Evolutionary conservation across 2,329 filamentous ascomycete genomes (phyloP), one percentile per base, ranked within the genome.

Genomic region (Pseudopyrenochaeta lycopersici): DNA sequence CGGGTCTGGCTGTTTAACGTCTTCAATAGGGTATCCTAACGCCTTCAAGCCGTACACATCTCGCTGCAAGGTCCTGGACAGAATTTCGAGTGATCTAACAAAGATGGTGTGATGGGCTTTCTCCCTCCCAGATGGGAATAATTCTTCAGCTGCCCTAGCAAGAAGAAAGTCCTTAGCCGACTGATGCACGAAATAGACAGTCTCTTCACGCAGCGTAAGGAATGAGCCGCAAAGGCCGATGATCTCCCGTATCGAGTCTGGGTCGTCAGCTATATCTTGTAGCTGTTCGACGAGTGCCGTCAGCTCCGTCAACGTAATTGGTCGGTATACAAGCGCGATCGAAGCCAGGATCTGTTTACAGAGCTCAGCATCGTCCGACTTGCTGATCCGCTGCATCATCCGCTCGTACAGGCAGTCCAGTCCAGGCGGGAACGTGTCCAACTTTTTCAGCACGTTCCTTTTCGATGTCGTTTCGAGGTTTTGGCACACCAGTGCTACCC

Each of bases 351-450:
- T 63, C 3, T 65, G 50, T 44, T 51, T 66, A 60, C 73, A 81
- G 6, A 73, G 23, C 0, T 71, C 46, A 3, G 60, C 52, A n/a
- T n/a, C n/a, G n/a, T n/a, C n/a, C n/a, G n/a, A n/a, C n/a, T n/a
- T n/a, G n/a, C n/a, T n/a, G n/a, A 52, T 78, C 6, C 73, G 61
- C 0, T 60, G 31, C 21, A 80, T 59, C 76, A 81, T 81, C 11
- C 66, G 66, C 1, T 56, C 4, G 45, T 82, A 82, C 2, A 82
- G 51, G 1, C 54, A 4, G 35, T 77, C 49, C 0, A 81, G 71
- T 0, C 74, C 74, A 3, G 65, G 51, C 2, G 77, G 78, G 33
- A 79, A 73, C 27, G 20, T 23, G 5, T 54, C 9, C 5, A 77
- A 33, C 49, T 58, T 56, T 18, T 46, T 45, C 3, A 49, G 33